A percentile compares a stretch with the other conserved stretches of the same genome.
These are phyloP conservation scores for Cutaneotrichosporon sp. DNA, from an alignment of 1,284 basidiomycete genomes.

Conservation along the genomic window DNA sequence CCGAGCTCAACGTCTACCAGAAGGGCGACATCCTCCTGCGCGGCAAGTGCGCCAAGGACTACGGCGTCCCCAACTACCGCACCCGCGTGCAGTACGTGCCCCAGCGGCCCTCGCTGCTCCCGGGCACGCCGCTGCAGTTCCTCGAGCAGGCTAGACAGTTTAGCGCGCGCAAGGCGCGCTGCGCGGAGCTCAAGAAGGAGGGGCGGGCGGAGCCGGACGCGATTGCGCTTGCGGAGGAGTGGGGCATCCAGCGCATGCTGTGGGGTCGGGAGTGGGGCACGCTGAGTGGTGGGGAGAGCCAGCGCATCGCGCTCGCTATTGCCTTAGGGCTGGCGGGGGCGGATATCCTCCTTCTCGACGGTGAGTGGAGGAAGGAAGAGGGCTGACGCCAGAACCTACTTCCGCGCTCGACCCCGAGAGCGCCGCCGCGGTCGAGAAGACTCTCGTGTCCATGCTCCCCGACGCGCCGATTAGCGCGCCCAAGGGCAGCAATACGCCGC, in stretches of 20 bases:
- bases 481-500: conserved; percentile 1
- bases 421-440: conserved; percentile 65
- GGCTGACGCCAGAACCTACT: conserved; percentile 67
- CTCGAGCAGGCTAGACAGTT: conserved; percentile 63
- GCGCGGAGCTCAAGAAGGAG: conserved; percentile 22
- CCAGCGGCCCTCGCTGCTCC: conserved; percentile 78
- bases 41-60: conserved; percentile 59
- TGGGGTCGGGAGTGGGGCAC: conserved; percentile 77
- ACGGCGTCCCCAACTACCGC: conserved; percentile 73
- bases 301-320: conserved; percentile 73
- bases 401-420: conserved; percentile 77
- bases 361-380: conserved; percentile 56
- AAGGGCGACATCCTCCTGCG: conserved; percentile 64
- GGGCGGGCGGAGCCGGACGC: conserved; percentile 47
- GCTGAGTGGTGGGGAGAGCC: conserved; percentile 78
- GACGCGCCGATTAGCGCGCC: conserved; percentile 4
- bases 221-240: conserved; percentile 62
- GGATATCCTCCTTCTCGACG: conserved; percentile 77
- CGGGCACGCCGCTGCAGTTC: conserved; percentile 74
- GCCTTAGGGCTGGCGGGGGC: conserved; percentile 71
- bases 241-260: conserved; percentile 67
- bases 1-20: conserved; percentile 70
- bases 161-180: conserved; percentile 56
- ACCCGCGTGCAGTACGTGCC: conserved; percentile 79
- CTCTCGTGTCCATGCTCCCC: conserved; percentile 60